Evolutionary conservation across 2,329 filamentous ascomycete species (phyloP).

Genomic region (Cytospora chrysosperma): DNA sequence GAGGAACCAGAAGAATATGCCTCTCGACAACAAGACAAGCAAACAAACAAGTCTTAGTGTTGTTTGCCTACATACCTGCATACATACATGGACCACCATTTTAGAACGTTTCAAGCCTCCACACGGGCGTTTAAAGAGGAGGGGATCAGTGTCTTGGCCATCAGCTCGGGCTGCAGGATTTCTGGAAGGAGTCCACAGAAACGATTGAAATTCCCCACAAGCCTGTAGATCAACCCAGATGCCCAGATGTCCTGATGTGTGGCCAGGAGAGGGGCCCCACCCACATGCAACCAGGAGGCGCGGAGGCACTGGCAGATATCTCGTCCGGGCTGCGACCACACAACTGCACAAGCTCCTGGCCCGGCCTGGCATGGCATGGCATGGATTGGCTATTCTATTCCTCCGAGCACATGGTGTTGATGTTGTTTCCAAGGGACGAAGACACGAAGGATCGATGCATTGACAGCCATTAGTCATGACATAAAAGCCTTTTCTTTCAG

Average conservation of each 20-base stretch:
- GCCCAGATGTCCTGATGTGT: background rate
- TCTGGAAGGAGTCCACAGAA: background rate
- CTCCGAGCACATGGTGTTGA: too few relatives aligned
- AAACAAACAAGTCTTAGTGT: too few relatives aligned
- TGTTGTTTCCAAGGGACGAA: background rate
- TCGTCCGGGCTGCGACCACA: background rate
- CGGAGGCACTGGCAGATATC: background rate
- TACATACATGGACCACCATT: background rate
- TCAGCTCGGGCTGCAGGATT: background rate
- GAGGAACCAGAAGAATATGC: background rate
- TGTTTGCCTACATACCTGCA: too few relatives aligned
- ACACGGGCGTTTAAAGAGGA: background rate
- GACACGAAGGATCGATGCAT: too few relatives aligned
- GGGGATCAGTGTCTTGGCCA: background rate
- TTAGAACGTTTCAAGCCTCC: background rate
- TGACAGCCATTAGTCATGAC: too few relatives aligned
- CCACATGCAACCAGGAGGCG: background rate
- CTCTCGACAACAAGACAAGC: too few relatives aligned
- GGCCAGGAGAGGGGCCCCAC: background rate
- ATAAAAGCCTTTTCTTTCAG: too few relatives aligned
- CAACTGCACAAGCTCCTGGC: background rate
- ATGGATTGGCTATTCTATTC: too few relatives aligned
- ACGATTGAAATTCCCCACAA: background rate
- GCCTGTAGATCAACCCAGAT: too few relatives aligned
- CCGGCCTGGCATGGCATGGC: too few relatives aligned